phyloP scores from a whole-genome alignment of 2,329 filamentous ascomycete species.

The Aspergillus ustus region DNA sequence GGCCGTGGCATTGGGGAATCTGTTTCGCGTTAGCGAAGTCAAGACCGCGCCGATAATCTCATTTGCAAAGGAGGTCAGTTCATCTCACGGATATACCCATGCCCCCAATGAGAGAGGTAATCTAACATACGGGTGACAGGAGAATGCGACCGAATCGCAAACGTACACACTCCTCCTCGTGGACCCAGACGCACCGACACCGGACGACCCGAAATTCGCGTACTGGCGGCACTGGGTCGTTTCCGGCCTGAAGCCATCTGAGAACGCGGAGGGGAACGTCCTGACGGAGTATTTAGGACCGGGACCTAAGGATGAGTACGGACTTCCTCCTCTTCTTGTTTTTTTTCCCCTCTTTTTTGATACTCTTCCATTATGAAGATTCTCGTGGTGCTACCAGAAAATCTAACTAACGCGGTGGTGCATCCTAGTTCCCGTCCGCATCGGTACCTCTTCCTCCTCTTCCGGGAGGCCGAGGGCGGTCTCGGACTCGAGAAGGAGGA shows the following conservation, averaged over 20 bases:
- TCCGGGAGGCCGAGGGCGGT: slow-evolving; percentile 17
- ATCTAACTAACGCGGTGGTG: neutral
- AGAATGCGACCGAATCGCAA: neutral
- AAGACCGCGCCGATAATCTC: slow-evolving; percentile 14
- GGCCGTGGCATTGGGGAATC: slow-evolving; percentile 12
- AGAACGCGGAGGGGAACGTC: neutral
- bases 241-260: slow-evolving; percentile 9
- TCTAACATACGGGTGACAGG: neutral
- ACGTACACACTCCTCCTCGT: slow-evolving; percentile 22
- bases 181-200: slow-evolving; percentile 24
- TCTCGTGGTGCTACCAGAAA: too few relatives aligned
- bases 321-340: too few relatives aligned
- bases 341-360: too few relatives aligned
- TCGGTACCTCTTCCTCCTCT: slow-evolving; percentile 23
- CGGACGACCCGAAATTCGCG: slow-evolving; percentile 25
- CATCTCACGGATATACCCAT: neutral
- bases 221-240: slow-evolving; percentile 27
- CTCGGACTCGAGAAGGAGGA: slow-evolving; percentile 17
- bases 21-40: slow-evolving; percentile 24
- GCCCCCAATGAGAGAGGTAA: neutral
- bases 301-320: slow-evolving; percentile 26
- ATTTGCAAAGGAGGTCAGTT: slow-evolving; percentile 18
- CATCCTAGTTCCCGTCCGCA: slow-evolving; percentile 19
- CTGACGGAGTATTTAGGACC: slow-evolving; percentile 25
- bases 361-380: too few relatives aligned